Evolutionary conservation across 306 rosid species (phyloP).

Genomic region (Erythrophleum fordii): DNA sequence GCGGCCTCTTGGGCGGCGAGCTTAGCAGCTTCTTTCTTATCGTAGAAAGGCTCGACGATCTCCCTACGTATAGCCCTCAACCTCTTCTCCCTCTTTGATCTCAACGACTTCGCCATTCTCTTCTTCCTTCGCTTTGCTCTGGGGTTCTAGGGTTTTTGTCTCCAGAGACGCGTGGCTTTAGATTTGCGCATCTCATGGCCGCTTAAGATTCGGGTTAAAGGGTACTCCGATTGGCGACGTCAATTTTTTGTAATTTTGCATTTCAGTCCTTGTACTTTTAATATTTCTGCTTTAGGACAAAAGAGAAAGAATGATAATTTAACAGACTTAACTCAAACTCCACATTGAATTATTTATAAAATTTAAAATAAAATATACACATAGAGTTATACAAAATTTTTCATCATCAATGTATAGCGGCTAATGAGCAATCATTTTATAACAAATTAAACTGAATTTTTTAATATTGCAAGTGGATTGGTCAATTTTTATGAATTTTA

Average conservation of each 20-base stretch:
- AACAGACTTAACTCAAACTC: not conserved
- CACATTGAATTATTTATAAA: too few species aligned
- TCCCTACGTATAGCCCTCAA: slow-evolving; percentile 89
- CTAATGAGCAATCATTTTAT: too few species aligned
- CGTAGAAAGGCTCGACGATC: slow-evolving; percentile 81
- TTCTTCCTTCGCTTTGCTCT: not conserved
- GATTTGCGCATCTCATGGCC: too few species aligned
- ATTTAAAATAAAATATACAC: too few species aligned
- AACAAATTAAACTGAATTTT: too few species aligned
- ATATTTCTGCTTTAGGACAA: not conserved
- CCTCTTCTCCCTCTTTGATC: slow-evolving; percentile 92
- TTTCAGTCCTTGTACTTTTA: not conserved
- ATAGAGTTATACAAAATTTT: too few species aligned
- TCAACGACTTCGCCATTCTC: slow-evolving; percentile 85
- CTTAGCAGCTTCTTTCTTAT: slow-evolving; percentile 87
- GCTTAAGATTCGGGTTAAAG: too few species aligned
- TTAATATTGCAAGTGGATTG: too few species aligned
- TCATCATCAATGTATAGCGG: too few species aligned
- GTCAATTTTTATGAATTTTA: too few species aligned
- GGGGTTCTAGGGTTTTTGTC: not conserved
- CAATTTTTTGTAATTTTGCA: not conserved
- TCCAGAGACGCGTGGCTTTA: not conserved
- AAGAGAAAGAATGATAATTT: not conserved
- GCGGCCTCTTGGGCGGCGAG: slow-evolving; percentile 90
- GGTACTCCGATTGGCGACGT: too few species aligned